phyloP scores from a whole-genome alignment of 2,329 filamentous ascomycete species.

The Alternaria postmessia region DNA sequence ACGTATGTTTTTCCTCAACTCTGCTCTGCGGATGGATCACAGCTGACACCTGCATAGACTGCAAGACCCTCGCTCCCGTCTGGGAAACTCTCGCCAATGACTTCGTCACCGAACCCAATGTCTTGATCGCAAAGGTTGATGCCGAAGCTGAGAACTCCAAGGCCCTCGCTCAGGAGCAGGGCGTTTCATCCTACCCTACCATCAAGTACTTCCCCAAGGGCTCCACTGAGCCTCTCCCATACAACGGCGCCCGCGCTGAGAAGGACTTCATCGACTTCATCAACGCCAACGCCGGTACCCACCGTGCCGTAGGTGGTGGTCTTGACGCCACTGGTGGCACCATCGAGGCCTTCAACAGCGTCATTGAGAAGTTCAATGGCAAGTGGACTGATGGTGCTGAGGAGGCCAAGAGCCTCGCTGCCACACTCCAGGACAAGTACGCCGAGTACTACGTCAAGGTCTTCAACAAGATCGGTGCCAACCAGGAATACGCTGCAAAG shows the following conservation, averaged over 20 bases:
- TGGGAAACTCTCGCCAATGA: conserved; percentile 89
- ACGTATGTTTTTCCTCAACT: conserved; percentile 69
- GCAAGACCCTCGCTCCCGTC: conserved; percentile 88
- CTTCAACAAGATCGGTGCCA: conserved; percentile 82
- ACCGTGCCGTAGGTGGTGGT: conserved; percentile 81
- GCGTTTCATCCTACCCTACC: conserved; percentile 87
- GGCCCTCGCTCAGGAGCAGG: conserved; percentile 76
- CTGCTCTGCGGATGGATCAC: not conserved
- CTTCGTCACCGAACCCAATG: conserved; percentile 78
- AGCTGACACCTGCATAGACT: conserved; percentile 69
- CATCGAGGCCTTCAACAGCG: conserved; percentile 76
- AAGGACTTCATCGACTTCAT: conserved; percentile 79
- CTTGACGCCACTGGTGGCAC: conserved; percentile 83
- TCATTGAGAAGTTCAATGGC: conserved; percentile 75
- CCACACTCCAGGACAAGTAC: conserved; percentile 77
- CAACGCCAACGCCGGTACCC: conserved; percentile 88
- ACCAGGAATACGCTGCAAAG: conserved; percentile 81
- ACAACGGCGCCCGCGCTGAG: conserved; percentile 80
- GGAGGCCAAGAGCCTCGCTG: conserved; percentile 76
- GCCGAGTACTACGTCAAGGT: conserved; percentile 94
- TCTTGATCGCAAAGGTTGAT: conserved; percentile 94
- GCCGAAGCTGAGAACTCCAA: conserved; percentile 89
- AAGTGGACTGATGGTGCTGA: conserved; percentile 69
- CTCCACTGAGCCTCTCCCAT: conserved; percentile 73
- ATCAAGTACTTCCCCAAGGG: conserved; percentile 97